A percentile compares a stretch with the other conserved stretches of the same genome.
Evolutionary conservation across 768 basidiomycete species (phyloP).

Genomic region (Lentinula guzmanii): DNA sequence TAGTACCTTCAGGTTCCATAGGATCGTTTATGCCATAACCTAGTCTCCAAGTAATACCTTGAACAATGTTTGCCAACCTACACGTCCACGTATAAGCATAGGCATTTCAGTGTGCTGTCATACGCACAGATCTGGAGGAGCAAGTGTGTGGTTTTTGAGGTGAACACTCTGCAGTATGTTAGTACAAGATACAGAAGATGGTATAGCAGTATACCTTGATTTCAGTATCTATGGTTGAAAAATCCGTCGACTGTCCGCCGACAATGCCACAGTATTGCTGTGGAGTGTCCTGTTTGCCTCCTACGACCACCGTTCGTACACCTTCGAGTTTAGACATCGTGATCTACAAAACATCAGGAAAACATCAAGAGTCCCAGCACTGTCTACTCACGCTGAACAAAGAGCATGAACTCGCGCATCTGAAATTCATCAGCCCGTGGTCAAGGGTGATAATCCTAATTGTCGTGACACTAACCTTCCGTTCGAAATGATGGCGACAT

Average conservation of each 20-base stretch:
- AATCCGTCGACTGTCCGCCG: constrained; percentile 55
- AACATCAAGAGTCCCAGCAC: constrained; percentile 5
- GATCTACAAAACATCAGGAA: constrained; percentile 31
- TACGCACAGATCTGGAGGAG: constrained; percentile 57
- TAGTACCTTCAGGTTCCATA: constrained; percentile 49
- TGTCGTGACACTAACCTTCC: constrained; percentile 28
- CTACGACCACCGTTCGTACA: constrained; percentile 47
- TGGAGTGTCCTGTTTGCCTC: constrained; percentile 36
- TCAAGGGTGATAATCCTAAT: background rate
- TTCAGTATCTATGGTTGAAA: constrained; percentile 52
- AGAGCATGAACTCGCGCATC: constrained; percentile 45
- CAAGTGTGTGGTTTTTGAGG: constrained; percentile 48
- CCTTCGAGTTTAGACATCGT: constrained; percentile 57
- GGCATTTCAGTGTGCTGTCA: background rate
- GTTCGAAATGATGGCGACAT: constrained; percentile 50
- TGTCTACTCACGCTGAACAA: constrained; percentile 34
- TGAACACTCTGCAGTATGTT: constrained; percentile 32
- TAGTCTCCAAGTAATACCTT: constrained; percentile 59
- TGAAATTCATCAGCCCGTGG: constrained; percentile 8
- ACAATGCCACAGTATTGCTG: constrained; percentile 63
- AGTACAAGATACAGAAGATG: background rate
- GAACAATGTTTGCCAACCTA: constrained; percentile 47
- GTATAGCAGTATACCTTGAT: constrained; percentile 33
- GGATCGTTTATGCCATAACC: constrained; percentile 51
- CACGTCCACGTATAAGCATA: background rate